These are phyloP conservation scores for Elaphomyces granulatus DNA, from an alignment of 495 filamentous ascomycete genomes.

Conservation along the genomic window DNA sequence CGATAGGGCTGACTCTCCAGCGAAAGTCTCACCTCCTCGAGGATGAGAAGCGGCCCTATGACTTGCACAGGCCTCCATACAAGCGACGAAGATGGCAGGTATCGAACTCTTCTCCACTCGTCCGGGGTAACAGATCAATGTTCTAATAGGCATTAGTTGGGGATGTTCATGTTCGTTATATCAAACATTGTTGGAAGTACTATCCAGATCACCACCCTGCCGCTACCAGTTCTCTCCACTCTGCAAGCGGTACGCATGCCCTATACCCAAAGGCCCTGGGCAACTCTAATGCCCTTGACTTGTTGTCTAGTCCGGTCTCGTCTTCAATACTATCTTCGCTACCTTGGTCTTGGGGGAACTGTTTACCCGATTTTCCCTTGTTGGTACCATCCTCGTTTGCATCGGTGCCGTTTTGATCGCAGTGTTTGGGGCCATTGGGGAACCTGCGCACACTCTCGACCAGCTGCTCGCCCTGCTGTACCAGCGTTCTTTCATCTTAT, in stretches of 20 bases:
- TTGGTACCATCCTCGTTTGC: slow-evolving; percentile 79
- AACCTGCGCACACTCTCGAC: slow-evolving; percentile 76
- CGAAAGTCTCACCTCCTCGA: slow-evolving; percentile 97
- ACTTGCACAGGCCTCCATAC: slow-evolving; percentile 73
- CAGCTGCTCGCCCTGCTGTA: slow-evolving; percentile 69
- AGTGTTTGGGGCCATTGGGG: slow-evolving; percentile 86
- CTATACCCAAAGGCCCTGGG: no score
- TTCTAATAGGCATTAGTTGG: slow-evolving; percentile 36
- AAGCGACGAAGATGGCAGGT: slow-evolving; percentile 88
- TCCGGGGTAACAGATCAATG: neutral
- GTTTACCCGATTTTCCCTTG: slow-evolving; percentile 81
- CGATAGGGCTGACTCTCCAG: slow-evolving; percentile 91
- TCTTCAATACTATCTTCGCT: slow-evolving; percentile 97
- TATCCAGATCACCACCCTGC: slow-evolving; percentile 94
- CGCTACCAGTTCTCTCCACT: slow-evolving; percentile 86
- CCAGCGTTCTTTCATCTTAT: slow-evolving; percentile 64
- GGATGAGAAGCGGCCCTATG: slow-evolving; percentile 75
- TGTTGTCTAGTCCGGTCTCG: slow-evolving; percentile 67
- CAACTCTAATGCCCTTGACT: no score
- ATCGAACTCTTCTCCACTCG: slow-evolving; percentile 4
- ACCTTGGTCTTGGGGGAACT: slow-evolving; percentile 86
- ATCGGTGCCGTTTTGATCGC: slow-evolving; percentile 79
- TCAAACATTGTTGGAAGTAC: slow-evolving; percentile 89
- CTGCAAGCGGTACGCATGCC: slow-evolving; percentile 58
- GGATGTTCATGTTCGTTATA: slow-evolving; percentile 93